phyloP scores from a whole-genome alignment of 2,329 filamentous ascomycete genomes.

The Pseudogymnoascus sp. region DNA sequence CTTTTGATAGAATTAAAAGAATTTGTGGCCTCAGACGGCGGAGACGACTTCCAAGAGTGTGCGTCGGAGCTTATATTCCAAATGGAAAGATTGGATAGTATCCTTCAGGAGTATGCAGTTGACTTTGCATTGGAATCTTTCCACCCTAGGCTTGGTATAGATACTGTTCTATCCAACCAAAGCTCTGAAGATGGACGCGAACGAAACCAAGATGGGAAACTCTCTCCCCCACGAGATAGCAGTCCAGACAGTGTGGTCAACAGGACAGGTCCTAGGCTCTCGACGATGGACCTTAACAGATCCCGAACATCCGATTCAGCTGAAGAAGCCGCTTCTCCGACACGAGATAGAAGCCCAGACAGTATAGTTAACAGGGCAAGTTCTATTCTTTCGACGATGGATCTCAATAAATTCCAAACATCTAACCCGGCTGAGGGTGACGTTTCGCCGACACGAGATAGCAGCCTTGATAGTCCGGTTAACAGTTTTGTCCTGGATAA shows the following conservation, averaged over 20 bases:
- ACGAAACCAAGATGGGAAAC: not conserved
- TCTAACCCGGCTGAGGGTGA: not conserved
- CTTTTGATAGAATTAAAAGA: not conserved
- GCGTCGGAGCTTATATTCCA: not conserved
- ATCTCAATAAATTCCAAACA: not conserved
- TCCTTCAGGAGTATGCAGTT: not conserved
- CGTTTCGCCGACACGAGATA: not conserved
- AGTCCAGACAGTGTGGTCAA: not conserved
- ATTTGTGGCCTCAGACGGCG: not conserved
- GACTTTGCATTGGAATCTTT: not conserved
- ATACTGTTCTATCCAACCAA: not conserved
- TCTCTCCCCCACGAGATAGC: not conserved
- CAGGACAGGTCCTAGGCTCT: not conserved
- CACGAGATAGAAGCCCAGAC: not conserved
- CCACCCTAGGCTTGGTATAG: not conserved
- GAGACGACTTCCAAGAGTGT: not conserved
- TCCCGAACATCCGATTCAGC: not conserved
- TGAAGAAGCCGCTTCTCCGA: not conserved
- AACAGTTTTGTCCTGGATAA: not conserved
- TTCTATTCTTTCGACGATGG: not conserved
- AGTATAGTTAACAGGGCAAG: not conserved
- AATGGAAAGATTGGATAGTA: not conserved
- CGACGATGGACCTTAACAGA: not conserved
- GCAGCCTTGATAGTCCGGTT: not conserved
- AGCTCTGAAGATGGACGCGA: not conserved